These are phyloP conservation scores for Aphanocladium album DNA, from an alignment of 2,329 filamentous ascomycete species.

Conservation along the genomic window DNA sequence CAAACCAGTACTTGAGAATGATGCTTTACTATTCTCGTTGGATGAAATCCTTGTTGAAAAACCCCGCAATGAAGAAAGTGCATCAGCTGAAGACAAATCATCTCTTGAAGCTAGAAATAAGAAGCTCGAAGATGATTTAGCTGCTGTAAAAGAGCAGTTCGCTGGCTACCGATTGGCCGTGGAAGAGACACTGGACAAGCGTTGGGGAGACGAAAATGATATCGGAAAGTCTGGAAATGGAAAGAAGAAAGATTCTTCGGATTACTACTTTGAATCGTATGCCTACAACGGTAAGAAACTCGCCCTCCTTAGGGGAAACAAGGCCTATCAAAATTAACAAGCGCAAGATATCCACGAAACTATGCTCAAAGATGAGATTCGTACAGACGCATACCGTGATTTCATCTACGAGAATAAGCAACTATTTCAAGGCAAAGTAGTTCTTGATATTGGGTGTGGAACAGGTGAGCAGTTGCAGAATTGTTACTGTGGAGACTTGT, in stretches of 20 bases:
- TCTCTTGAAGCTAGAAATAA: constrained; percentile 43
- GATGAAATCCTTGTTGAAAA: constrained; percentile 63
- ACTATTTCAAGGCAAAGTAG: constrained; percentile 77
- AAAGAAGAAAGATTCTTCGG: constrained; percentile 29
- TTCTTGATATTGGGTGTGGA: constrained; percentile 87
- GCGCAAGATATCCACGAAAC: constrained; percentile 81
- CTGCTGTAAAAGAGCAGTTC: constrained; percentile 56
- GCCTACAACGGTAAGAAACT: constrained; percentile 49
- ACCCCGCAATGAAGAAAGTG: constrained; percentile 28
- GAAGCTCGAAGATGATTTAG: constrained; percentile 57
- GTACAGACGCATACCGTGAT: constrained; percentile 88
- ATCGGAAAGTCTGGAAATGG: constrained; percentile 22
- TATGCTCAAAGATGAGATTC: constrained; percentile 86
- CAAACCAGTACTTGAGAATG: constrained; percentile 80
- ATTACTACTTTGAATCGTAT: constrained; percentile 58
- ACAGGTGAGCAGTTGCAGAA: constrained; percentile 41
- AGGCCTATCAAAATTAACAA: background rate
- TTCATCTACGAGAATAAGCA: constrained; percentile 92
- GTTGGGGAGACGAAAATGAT: constrained; percentile 55
- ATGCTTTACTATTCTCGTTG: constrained; percentile 80
- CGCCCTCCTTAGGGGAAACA: background rate
- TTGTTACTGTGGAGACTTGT: background rate
- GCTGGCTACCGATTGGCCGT: constrained; percentile 61
- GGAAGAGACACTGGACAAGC: constrained; percentile 60
- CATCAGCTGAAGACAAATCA: constrained; percentile 10